phyloP scores from a whole-genome alignment of 495 filamentous ascomycete species.

The Jackrogersella minutella region DNA sequence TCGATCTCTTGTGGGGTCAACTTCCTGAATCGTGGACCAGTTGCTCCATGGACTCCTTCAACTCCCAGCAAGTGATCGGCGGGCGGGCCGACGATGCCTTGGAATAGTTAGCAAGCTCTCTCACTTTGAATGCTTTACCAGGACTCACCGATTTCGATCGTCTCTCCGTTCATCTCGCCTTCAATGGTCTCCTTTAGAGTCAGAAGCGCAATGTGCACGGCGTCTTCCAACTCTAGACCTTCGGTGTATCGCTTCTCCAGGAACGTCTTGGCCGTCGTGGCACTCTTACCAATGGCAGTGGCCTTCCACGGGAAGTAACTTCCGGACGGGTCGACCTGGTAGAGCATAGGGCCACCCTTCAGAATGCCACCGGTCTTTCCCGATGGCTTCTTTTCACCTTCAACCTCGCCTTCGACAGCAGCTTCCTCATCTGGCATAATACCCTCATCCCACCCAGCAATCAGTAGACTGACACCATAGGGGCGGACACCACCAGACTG shows the following conservation, averaged over 20 bases:
- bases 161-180: constrained; percentile 99
- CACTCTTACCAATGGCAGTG: constrained; percentile 98
- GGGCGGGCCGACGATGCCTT: constrained; percentile 93
- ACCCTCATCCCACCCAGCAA: constrained; percentile 98
- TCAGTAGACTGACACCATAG: constrained; percentile 94
- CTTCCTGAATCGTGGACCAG: constrained; percentile 94
- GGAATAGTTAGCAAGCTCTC: constrained; percentile 47
- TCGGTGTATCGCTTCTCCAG: constrained; percentile 98
- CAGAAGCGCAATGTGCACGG: constrained; percentile 96
- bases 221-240: constrained; percentile 96
- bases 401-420: constrained; percentile 54
- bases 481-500: constrained; percentile 97
- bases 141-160: constrained; percentile 91
- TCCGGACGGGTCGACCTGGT: constrained; percentile 97
- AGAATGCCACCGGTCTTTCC: constrained; percentile 92
- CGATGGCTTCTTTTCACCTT: constrained; percentile 72
- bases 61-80: constrained; percentile 91
- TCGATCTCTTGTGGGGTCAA: constrained; percentile 97
- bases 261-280: constrained; percentile 97
- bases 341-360: constrained; percentile 95
- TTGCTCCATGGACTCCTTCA: constrained; percentile 88
- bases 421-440: constrained; percentile 75
- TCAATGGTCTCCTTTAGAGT: constrained; percentile 99
- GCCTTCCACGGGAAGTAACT: constrained; percentile 99
- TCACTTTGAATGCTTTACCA: neutral